These are phyloP conservation scores for Phytopythium helicoides DNA, from an alignment of 352 stramenopile species.

Conservation along the genomic window DNA sequence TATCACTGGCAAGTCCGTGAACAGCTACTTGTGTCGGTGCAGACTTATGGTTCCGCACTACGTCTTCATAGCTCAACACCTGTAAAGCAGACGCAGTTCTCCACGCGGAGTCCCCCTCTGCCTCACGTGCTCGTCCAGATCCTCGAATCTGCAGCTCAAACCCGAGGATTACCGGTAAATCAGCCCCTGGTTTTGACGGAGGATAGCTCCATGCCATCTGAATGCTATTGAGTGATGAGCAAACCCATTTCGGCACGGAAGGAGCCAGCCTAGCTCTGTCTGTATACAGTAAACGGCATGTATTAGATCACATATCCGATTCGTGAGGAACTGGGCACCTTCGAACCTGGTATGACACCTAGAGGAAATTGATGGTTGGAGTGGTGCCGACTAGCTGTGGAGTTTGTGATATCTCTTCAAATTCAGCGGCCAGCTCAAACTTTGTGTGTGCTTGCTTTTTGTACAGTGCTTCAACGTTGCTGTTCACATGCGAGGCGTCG, in stretches of 20 bases:
- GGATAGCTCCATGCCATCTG: slow-evolving; percentile 35
- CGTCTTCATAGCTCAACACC: slow-evolving; percentile 51
- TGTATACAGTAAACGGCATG: neutral
- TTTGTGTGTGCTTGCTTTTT: slow-evolving; percentile 52
- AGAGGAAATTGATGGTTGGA: slow-evolving; percentile 35
- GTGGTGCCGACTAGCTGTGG: slow-evolving; percentile 30
- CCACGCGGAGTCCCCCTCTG: slow-evolving; percentile 29
- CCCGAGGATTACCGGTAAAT: slow-evolving; percentile 49
- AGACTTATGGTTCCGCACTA: slow-evolving; percentile 17
- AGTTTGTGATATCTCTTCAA: slow-evolving; percentile 58
- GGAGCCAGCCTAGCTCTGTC: slow-evolving; percentile 14
- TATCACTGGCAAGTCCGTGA: slow-evolving; percentile 38
- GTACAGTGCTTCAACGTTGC: slow-evolving; percentile 40
- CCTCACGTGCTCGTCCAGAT: slow-evolving; percentile 37
- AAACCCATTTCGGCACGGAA: slow-evolving; percentile 22
- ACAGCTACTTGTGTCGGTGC: slow-evolving; percentile 31
- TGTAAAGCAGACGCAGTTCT: slow-evolving; percentile 53
- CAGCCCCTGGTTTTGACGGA: slow-evolving; percentile 5
- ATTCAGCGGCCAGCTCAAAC: slow-evolving; percentile 52
- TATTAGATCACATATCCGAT: no score
- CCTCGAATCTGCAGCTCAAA: slow-evolving; percentile 61
- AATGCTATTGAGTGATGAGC: slow-evolving; percentile 46
- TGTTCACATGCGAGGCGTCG: slow-evolving; percentile 45
- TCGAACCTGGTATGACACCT: slow-evolving; percentile 33
- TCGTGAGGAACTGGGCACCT: no score